Percentiles rank a stretch among this genome's conserved stretches.
phyloP scores from a whole-genome alignment of 768 basidiomycete genomes.

The Suillus placidus region DNA sequence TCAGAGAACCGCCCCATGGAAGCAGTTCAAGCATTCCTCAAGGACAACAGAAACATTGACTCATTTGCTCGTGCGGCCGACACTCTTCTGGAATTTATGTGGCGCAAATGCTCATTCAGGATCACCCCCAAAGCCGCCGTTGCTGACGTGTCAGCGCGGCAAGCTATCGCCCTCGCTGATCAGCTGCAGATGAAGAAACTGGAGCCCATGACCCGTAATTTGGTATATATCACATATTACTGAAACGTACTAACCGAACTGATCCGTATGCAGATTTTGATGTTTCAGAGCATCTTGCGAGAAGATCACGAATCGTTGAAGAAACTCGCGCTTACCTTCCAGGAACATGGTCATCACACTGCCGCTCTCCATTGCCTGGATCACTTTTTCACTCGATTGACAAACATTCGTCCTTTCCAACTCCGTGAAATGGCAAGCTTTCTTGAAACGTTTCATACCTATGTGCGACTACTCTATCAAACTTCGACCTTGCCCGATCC shows the following conservation, averaged over 20 bases:
- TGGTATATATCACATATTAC: conserved; percentile 13
- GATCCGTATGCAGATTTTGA: conserved; percentile 23
- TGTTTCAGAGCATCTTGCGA: conserved; percentile 39
- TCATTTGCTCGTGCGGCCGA: conserved; percentile 39
- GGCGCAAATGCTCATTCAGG: conserved; percentile 49
- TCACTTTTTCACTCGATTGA: conserved; percentile 37
- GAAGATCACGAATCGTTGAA: conserved; percentile 31
- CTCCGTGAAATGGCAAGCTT: conserved; percentile 29
- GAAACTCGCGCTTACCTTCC: conserved; percentile 37
- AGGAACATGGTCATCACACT: conserved; percentile 24
- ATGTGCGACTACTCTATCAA: conserved; percentile 37
- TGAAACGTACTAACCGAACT: conserved; percentile 23
- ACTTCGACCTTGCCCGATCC: conserved; percentile 34
- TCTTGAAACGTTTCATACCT: conserved; percentile 39
- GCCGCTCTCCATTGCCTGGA: conserved; percentile 49
- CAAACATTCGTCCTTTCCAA: conserved; percentile 25
- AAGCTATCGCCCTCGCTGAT: conserved; percentile 31
- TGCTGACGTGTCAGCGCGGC: conserved; percentile 4
- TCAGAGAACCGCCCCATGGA: conserved; percentile 47
- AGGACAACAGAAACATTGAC: conserved; percentile 28
- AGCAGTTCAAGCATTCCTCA: conserved; percentile 51
- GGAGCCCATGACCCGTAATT: conserved; percentile 10
- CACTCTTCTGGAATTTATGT: conserved; percentile 47
- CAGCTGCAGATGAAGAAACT: conserved; percentile 17
- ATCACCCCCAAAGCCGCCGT: conserved; percentile 14